A percentile compares a stretch with the other conserved stretches of the same genome.
These are phyloP conservation scores for Colletotrichum spinosum DNA, from an alignment of 2,329 filamentous ascomycete species.

Conservation along the genomic window DNA sequence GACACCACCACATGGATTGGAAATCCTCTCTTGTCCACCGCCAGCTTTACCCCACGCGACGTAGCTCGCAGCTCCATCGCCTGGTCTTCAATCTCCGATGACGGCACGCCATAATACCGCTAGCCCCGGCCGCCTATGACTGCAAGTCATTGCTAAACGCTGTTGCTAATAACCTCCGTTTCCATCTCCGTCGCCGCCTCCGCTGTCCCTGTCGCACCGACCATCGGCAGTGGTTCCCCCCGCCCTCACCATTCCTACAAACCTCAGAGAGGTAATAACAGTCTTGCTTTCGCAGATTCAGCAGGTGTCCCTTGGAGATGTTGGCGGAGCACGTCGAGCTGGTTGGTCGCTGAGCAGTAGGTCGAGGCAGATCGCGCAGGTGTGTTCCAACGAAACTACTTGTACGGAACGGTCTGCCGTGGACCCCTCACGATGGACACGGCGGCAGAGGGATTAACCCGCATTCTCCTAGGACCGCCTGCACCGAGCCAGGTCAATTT, in stretches of 20 bases:
- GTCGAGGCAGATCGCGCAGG: slow-evolving; percentile 2
- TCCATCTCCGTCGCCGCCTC: background rate
- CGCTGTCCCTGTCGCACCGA: slow-evolving; percentile 1
- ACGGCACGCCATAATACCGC: slow-evolving; percentile 21
- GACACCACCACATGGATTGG: slow-evolving; percentile 9
- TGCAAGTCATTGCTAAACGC: slow-evolving; percentile 29
- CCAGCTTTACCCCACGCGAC: slow-evolving; percentile 29
- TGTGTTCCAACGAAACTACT: slow-evolving; percentile 17
- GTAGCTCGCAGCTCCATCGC: slow-evolving; percentile 17
- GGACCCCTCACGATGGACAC: slow-evolving; percentile 20
- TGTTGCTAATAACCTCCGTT: slow-evolving; percentile 5
- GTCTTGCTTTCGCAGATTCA: slow-evolving; percentile 26
- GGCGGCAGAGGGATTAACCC: slow-evolving; percentile 22
- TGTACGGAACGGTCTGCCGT: slow-evolving; percentile 19
- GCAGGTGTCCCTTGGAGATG: slow-evolving; percentile 6
- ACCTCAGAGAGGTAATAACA: slow-evolving; percentile 9
- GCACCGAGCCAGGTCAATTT: background rate
- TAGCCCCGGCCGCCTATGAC: slow-evolving; percentile 14
- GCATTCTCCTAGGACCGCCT: background rate
- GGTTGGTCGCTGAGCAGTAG: slow-evolving; percentile 8
- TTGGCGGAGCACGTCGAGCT: slow-evolving; percentile 12
- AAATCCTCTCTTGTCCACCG: slow-evolving; percentile 32
- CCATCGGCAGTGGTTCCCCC: slow-evolving; percentile 25
- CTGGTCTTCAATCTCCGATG: slow-evolving; percentile 32
- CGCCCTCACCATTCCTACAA: background rate